Evolutionary conservation across 805 yeast species (phyloP), one percentile per base, ranked within the genome.

Genomic region (Diddensiella caesifluorescens): DNA sequence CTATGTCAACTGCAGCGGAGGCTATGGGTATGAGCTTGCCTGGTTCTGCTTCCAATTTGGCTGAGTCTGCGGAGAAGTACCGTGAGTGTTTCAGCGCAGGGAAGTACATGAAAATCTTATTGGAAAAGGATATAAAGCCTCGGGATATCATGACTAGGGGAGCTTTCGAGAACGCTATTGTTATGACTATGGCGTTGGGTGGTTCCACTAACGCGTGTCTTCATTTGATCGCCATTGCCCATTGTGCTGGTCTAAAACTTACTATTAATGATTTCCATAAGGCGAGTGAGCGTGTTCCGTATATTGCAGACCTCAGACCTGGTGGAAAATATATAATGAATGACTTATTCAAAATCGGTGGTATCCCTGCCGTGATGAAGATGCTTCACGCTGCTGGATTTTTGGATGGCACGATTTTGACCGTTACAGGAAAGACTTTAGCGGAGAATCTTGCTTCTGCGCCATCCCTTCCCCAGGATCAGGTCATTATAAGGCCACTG

Each of bases 311-410:
- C 67, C 86, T 89, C 76, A 87, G 81, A 69, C 97, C 97, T 31
- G 82, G 94, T 45, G 97, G 97, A 64, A 87, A 88, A 65, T 83
- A 87, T 58, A 95, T 87, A 49, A 89, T 90, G 97, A 96, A 88
- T 38, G 97, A 89, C 59, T 69, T 89, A 55, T 84, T 80, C 52
- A 69, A 72, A 46, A 74, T 71, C 52, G 97, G 97, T 56, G 97
- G 97, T 63, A 88, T 97, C 15, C 96, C 95, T 56, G 87, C 95
- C 20, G 95, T 89, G 26, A 80, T 87, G 82, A 89, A 88, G 67
- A 85, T 73, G 68, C 73, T 89, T 56, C 64, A 83, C 60, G 73
- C 76, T 36, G 87, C 88, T 64, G 96, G 95, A 37, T 70, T 86
- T 60, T 60, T 89, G 53, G 81, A 85, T 55, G 96, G 95, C 57